A percentile compares a stretch with the other conserved stretches of the same genome.
Evolutionary conservation across 1,284 basidiomycete genomes (phyloP).

Genomic region (Agroathelia rolfsii): DNA sequence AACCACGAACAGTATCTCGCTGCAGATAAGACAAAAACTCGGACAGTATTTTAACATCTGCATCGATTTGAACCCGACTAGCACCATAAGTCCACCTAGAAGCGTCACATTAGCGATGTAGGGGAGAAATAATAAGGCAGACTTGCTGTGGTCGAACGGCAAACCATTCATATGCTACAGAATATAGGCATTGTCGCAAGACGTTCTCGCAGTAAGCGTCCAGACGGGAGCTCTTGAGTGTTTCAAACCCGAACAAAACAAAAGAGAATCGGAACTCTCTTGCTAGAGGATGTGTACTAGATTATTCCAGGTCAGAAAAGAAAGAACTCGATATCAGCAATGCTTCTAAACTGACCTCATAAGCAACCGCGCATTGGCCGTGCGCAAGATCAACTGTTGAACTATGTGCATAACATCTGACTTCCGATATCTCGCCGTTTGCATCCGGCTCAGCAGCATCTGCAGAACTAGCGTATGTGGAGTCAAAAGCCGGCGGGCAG

Average conservation of each 20-base stretch:
- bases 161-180: conserved; percentile 87
- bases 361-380: conserved; percentile 52
- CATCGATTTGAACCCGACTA: conserved; percentile 80
- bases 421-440: conserved; percentile 86
- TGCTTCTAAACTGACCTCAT: conserved; percentile 70
- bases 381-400: conserved; percentile 76
- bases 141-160: conserved; percentile 77
- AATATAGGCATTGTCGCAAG: conserved; percentile 72
- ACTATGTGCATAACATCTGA: conserved; percentile 81
- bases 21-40: conserved; percentile 78
- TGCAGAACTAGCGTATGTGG: conserved; percentile 84
- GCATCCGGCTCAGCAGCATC: conserved; percentile 87
- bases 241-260: conserved; percentile 88
- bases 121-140: neutral
- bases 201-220: conserved; percentile 79
- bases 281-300: conserved; percentile 84
- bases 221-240: conserved; percentile 79
- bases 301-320: neutral
- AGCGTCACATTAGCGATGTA: conserved; percentile 5
- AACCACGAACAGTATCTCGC: conserved; percentile 60
- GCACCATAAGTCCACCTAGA: conserved; percentile 90
- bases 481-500: conserved; percentile 67
- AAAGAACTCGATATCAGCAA: too few species aligned
- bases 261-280: conserved; percentile 87
- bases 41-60: conserved; percentile 80